Evolutionary conservation across 2,329 filamentous ascomycete genomes (phyloP).

Genomic region (Bisporella sp.): DNA sequence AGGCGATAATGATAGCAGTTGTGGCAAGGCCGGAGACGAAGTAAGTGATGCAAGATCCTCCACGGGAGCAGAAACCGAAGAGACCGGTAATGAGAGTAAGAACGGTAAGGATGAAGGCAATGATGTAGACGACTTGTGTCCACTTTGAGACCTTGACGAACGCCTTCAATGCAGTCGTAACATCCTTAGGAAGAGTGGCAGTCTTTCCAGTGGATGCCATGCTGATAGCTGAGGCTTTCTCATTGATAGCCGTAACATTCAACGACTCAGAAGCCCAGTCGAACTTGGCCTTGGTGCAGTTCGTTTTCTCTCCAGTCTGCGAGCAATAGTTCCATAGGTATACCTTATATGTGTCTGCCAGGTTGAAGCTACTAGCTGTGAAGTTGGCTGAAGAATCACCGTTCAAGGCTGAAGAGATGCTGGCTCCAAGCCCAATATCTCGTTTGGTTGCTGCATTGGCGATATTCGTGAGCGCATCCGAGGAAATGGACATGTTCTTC

Average conservation of each 20-base stretch:
- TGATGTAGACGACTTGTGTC: constrained; percentile 76
- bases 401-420: constrained; percentile 23
- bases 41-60: constrained; percentile 76
- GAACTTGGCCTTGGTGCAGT: constrained; percentile 65
- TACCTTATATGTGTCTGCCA: constrained; percentile 70
- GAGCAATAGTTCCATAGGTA: constrained; percentile 84
- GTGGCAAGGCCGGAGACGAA: constrained; percentile 61
- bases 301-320: constrained; percentile 39
- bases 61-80: constrained; percentile 75
- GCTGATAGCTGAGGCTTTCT: constrained; percentile 33
- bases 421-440: constrained; percentile 3
- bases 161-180: constrained; percentile 60
- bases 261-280: constrained; percentile 73
- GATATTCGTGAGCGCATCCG: constrained; percentile 18
- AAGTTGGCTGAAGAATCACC: constrained; percentile 37
- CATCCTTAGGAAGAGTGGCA: constrained; percentile 58
- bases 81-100: constrained; percentile 72
- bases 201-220: constrained; percentile 39
- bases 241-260: constrained; percentile 52
- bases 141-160: constrained; percentile 72
- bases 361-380: constrained; percentile 49
- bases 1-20: constrained; percentile 50
- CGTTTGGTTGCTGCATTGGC: constrained; percentile 6
- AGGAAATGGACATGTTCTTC: constrained; percentile 42
- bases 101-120: constrained; percentile 63